Base-by-base conservation (phyloP, 805 yeast genomes). In the Citeromyces matritensis region DNA sequence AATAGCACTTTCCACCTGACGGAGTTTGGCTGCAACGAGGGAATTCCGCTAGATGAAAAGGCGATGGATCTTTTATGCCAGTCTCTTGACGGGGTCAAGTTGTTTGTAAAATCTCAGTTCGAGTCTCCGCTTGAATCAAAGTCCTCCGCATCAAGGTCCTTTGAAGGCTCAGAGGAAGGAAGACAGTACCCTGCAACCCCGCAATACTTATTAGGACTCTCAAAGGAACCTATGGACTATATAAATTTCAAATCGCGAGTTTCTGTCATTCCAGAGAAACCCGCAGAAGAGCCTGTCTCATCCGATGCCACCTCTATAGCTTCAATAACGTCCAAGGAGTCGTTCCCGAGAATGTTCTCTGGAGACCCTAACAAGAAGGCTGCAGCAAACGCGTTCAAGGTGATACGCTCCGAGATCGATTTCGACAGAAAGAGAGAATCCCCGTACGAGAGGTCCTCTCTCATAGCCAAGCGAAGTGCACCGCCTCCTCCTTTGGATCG, bases 381-480 rank as follows among this genome's bases (percentile, higher is more conserved):
- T 12, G 9, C 11, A 6, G 27, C 15, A 9, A 41, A 66, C 27
- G 58, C 83, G 0, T 82, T 83, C 47, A 63, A 77, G 36, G 75
- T 83, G 1, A 64, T 83, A 6, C 55, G 86, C 23, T 67, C 70
- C 15, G 94, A 80, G 43, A 82, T 82, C 37, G 85, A 85, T 49
- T 83, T 83, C 45, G 91, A 83, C 42, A 72, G 78, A 41, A 61
- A 84, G 32, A 55, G 94, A 28, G 72, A 70, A 29, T 76, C 94
- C 1, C 93, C 94, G 2, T 80, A 68, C 43, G 72, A 55, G 12
- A 55, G 55, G 30, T 53, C 63, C 2, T 66, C 59, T 34, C 56
- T 80, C 14, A 70, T 79, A 7, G 91, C 94, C 0, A 67, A 63
- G 35, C 56, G 94, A 42, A 71, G 64, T 9, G 79, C 84, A 0